Evolutionary conservation across 129 eudicot species (phyloP).

Genomic region (Flaveria bidentis): DNA sequence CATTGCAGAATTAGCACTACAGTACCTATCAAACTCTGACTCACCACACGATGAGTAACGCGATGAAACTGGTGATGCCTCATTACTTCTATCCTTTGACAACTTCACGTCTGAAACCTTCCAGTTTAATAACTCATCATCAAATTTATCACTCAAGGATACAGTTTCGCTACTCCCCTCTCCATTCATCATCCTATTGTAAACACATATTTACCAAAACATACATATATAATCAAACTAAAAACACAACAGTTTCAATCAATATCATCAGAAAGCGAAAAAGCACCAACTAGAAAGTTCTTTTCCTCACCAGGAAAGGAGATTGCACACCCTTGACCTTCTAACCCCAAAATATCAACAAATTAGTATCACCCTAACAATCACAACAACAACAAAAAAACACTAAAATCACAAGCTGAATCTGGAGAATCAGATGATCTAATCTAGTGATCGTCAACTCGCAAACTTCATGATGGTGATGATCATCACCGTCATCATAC

Average conservation of each 20-base stretch:
- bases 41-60: constrained; percentile 84
- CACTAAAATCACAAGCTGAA: constrained; percentile 23
- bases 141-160: constrained; percentile 45
- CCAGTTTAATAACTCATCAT: constrained; percentile 38
- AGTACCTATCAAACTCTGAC: constrained; percentile 84
- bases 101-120: constrained; percentile 36
- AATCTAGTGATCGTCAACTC: constrained; percentile 7
- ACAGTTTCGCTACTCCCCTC: constrained; percentile 44
- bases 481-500: not conserved
- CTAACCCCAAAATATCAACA: not conserved
- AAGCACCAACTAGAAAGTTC: not conserved
- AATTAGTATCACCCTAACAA: constrained; percentile 12
- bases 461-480: not conserved
- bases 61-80: constrained; percentile 52
- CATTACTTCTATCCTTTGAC: constrained; percentile 37
- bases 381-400: not conserved
- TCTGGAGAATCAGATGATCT: constrained; percentile 13
- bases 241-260: not conserved
- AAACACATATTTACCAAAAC: constrained; percentile 14
- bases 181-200: constrained; percentile 59
- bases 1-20: constrained; percentile 88
- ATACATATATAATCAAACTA: not conserved
- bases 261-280: not conserved
- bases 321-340: constrained; percentile 31
- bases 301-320: constrained; percentile 21